These are phyloP conservation scores for Termitomyces bulborhizus DNA, from an alignment of 768 basidiomycete species.

Conservation along the genomic window DNA sequence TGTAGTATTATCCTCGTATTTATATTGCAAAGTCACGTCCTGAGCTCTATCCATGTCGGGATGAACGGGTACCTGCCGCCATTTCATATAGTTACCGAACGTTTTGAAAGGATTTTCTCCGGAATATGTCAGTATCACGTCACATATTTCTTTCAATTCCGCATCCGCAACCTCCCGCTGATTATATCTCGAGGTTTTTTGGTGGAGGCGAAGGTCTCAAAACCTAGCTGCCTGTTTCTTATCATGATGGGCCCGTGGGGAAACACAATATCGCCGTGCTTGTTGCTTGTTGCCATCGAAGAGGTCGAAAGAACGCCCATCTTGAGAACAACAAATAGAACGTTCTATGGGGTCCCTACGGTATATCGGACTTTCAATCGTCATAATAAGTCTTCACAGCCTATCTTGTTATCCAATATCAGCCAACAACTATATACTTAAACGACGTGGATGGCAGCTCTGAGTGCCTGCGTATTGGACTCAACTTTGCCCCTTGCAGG, in stretches of 20 bases:
- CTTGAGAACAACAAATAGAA: neutral
- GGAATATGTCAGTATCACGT: no score
- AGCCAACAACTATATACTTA: neutral
- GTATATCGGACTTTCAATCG: conserved; percentile 5
- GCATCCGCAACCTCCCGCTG: neutral
- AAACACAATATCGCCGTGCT: neutral
- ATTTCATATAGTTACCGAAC: neutral
- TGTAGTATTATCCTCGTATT: neutral
- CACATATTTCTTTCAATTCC: neutral
- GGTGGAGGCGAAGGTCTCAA: neutral
- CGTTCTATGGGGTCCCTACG: neutral
- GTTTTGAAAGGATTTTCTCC: neutral
- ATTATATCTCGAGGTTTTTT: neutral
- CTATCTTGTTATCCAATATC: neutral
- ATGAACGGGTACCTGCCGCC: neutral
- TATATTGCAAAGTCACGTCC: neutral
- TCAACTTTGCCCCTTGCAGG: neutral
- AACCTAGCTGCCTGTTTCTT: neutral
- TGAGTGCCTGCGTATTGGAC: neutral
- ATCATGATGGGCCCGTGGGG: neutral
- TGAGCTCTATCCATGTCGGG: neutral
- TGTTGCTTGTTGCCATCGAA: neutral
- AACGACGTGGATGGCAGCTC: neutral
- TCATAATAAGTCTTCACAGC: neutral
- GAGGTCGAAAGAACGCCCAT: neutral